Base-by-base conservation (phyloP, 139 green algal species). In the Asterochloris erici region DNA sequence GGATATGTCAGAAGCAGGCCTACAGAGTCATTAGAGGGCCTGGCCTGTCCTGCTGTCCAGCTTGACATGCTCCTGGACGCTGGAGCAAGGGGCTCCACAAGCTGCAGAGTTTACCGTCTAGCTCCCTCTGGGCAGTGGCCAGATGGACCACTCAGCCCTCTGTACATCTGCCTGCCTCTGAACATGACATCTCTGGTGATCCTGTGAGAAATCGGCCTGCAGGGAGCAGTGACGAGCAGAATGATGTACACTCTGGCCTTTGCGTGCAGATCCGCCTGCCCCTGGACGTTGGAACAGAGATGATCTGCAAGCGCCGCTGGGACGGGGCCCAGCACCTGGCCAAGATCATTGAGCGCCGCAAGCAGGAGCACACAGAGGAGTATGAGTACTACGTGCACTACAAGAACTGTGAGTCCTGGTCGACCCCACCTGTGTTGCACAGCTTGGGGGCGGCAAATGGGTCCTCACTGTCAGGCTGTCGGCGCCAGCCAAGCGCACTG, bases 371-470 rank as follows among this genome's bases (percentile, higher is more conserved):
- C 9, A 27, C 60, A 14, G 74, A 84, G 21, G 90, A 92, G 14
- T 96, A 92, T 76, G 93, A 98, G 85, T 99, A 99, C 88, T 99
- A 99, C 85, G 93, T 99, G 80, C 96, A 99, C 91, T 99, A 98
- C 89, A 86, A 91, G 19, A 87, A 86, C 63, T 90, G 86, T 89
- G 73, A 84, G 85, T 74, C 0, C 38, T 54, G 38, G 38, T 54
- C 38, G 6, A 2, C 38, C 2, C 6, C 38, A 54, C 38, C 38
- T 54, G 38, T 54, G 38, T 6, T 54, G 38, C 38, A 54, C 38
- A 10, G 38, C 38, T 54, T 54, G 38, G 38, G 38, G 4, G 38
- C 6, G 38, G 38, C 38, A 54, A 54, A 54, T 10, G 38, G 38
- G 38, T 54, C 6, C 38, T 54, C 4, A 54, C 2, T 54, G 2